Percentiles rank a stretch among this genome's conserved stretches.
These are phyloP conservation scores for Ustilago bromivora DNA, from an alignment of 1,284 basidiomycete species.

Conservation along the genomic window DNA sequence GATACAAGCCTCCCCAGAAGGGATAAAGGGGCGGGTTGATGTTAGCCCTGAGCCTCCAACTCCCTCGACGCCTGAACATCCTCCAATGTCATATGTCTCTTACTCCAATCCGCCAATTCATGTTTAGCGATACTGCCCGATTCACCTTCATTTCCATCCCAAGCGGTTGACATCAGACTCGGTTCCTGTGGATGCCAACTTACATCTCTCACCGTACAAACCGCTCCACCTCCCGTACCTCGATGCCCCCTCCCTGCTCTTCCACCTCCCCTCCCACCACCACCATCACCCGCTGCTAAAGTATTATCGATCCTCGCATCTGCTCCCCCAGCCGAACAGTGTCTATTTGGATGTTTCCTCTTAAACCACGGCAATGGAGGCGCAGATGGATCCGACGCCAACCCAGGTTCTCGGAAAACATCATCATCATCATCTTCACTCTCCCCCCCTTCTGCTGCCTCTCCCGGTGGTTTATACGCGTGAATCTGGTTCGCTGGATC, in stretches of 20 bases:
- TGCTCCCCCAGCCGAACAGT: neutral
- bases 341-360: constrained; percentile 29
- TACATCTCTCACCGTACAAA: constrained; percentile 82
- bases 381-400: constrained; percentile 55
- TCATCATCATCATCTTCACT: constrained; percentile 26
- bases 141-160: constrained; percentile 74
- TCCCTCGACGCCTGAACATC: constrained; percentile 26
- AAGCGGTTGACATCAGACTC: constrained; percentile 88
- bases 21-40: neutral
- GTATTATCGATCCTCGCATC: constrained; percentile 19
- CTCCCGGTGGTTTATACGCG: constrained; percentile 52
- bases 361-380: constrained; percentile 47
- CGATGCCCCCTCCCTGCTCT: constrained; percentile 34
- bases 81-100: constrained; percentile 49
- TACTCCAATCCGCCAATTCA: constrained; percentile 44
- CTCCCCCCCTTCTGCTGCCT: constrained; percentile 9
- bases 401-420: constrained; percentile 21
- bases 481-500: constrained; percentile 64
- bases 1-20: neutral
- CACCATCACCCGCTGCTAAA: neutral
- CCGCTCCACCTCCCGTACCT: constrained; percentile 38
- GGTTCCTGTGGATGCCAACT: constrained; percentile 91
- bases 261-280: neutral
- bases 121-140: constrained; percentile 59
- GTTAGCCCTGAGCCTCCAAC: constrained; percentile 30